Evolutionary conservation across 495 filamentous ascomycete species (phyloP), one percentile per base, ranked within the genome.

Genomic region (Penicillium coprophilum): DNA sequence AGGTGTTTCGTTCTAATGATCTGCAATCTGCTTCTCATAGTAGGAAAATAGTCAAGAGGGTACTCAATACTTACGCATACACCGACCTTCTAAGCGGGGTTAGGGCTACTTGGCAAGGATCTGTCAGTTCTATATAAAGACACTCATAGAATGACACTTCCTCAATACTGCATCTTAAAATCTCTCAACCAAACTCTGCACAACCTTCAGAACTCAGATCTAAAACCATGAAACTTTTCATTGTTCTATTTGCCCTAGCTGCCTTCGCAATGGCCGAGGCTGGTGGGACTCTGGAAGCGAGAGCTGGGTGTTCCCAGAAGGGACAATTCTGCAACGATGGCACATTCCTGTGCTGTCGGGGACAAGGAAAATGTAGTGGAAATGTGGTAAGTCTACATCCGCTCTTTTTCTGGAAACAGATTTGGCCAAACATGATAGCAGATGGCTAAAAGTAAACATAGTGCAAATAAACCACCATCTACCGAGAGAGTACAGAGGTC

Each of bases 221-320:
- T 19, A 12, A 19, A 6, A 53, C 19, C 15, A 54, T 54, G 52
- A 54, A 54, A 20, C 8, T 54, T 6, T 54, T n/a, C 13, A 46
- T 54, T n/a, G 24, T 23, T 3, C 28, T 54, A 4, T 20, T 54
- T 24, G 52, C 30, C 11, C 30, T 54, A 3, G 52, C 52, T 28
- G 52, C 41, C 19, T 54, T 11, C 11, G 41, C 41, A 27, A 36
- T 46, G 19, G 52, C 52, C 28, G 52, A 54, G 6, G 52, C 52
- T 7, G n/a, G 30, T 15, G 41, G 30, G 8, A 46, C 38, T 17
- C 52, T 54, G 27, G 40, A 54, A 46, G 52, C 27, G 15, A 46
- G 52, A 54, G 52, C 30, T n/a, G 52, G 52, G 30, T 54, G 52
- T 12, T 54, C 52, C 9, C 52, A 54, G 15, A 54, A 12, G 28